Base-by-base conservation (phyloP, 192 early-diverging fungal genomes). In the Entrophospora sp. region DNA sequence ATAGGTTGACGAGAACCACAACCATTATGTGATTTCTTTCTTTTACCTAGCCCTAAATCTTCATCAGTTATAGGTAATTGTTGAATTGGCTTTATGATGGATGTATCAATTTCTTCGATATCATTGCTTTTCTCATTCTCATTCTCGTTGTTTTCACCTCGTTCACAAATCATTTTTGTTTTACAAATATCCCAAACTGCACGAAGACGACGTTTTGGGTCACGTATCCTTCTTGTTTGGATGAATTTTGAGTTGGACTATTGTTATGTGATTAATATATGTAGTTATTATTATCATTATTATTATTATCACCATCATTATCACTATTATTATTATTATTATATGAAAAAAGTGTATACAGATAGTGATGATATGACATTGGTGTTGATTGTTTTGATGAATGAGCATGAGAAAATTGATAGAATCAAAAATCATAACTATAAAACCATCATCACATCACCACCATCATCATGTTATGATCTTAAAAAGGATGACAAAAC, bases 111-210 rank as follows among this genome's bases (percentile, higher is more conserved):
- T n/a, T 57, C 45, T 10, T 14, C 55, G 20, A 36, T 36, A 18
- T 57, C 55, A 32, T 31, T 36, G 12, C 32, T 7, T 36, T 57
- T 57, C n/a, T 77, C 72, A 60, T 80, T 81, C 37, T 83, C 81
- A 44, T 68, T 71, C 18, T 87, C 78, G 16, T 67, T 76, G 8
- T 90, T 87, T 58, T 87, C 85, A 34, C 84, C 79, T 22, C 81
- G 81, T 56, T 91, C 91, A 72, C 96, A 98, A 14, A 83, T 72
- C 68, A 85, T 94, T 60, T 88, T 89, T 37, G 70, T 71, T 78
- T 94, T 94, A 74, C 88, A 89, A 40, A 93, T 69, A 51, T 90
- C 86, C 93, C 92, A 95, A 20, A 95, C 91, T 36, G 82, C 87
- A 58, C 89, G 80, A 69, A 96, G 87, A 28, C 87, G 82, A 48